A percentile compares a stretch with the other conserved stretches of the same genome.
These are phyloP conservation scores for Phoma sp. DNA, from an alignment of 2,329 filamentous ascomycete genomes.

Conservation along the genomic window DNA sequence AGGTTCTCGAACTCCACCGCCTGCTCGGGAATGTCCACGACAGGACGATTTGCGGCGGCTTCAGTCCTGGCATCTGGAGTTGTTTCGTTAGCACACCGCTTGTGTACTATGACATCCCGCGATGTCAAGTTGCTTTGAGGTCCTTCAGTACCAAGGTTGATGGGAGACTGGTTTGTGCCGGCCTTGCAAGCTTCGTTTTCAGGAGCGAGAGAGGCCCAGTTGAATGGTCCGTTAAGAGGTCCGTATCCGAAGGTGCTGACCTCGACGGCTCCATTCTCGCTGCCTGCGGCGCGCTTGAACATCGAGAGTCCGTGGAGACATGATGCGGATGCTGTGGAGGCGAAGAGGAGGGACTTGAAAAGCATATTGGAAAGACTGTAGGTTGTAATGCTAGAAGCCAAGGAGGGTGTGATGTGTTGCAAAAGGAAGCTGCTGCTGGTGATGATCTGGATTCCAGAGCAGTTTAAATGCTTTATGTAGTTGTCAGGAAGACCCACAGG, in stretches of 20 bases:
- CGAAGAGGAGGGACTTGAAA: slow-evolving; percentile 39
- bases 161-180: slow-evolving; percentile 63
- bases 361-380: slow-evolving; percentile 36
- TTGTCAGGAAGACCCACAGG: slow-evolving; percentile 7
- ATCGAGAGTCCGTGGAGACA: slow-evolving; percentile 54
- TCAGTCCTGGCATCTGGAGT: slow-evolving; percentile 41
- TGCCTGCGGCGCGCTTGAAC: slow-evolving; percentile 35
- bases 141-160: slow-evolving; percentile 56
- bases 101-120: slow-evolving; percentile 5
- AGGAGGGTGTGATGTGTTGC: not conserved
- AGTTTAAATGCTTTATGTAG: slow-evolving; percentile 9
- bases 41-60: slow-evolving; percentile 37
- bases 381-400: not conserved
- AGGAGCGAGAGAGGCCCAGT: slow-evolving; percentile 58
- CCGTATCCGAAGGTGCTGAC: slow-evolving; percentile 54
- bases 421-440: slow-evolving; percentile 3
- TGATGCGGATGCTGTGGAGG: slow-evolving; percentile 47
- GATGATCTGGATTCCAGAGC: not conserved
- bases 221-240: slow-evolving; percentile 57
- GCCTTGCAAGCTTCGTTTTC: slow-evolving; percentile 58
- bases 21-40: slow-evolving; percentile 52
- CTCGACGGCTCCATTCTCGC: slow-evolving; percentile 23
- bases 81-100: slow-evolving; percentile 16
- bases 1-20: slow-evolving; percentile 63
- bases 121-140: not conserved